Evolutionary conservation across 2,329 filamentous ascomycete genomes (phyloP).

Genomic region (Metarhizium album): DNA sequence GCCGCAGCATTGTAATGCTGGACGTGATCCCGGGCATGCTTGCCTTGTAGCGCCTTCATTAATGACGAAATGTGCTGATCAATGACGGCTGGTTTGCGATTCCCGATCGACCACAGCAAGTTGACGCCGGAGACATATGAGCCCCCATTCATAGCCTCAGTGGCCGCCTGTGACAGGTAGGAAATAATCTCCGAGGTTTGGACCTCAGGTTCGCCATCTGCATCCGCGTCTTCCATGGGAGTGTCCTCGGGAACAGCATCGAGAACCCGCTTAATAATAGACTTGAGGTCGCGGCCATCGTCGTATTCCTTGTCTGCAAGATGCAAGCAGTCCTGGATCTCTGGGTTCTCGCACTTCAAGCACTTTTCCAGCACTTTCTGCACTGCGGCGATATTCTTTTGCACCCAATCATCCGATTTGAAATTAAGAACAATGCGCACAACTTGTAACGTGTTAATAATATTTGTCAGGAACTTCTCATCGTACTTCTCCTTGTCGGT

Average conservation of each 20-base stretch:
- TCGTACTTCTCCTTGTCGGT: conserved; percentile 62
- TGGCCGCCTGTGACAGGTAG: conserved; percentile 75
- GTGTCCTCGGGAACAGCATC: conserved; percentile 74
- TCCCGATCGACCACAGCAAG: conserved; percentile 82
- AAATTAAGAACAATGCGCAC: conserved; percentile 80
- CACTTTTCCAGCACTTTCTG: conserved; percentile 87
- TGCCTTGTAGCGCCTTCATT: conserved; percentile 88
- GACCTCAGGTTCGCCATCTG: conserved; percentile 71
- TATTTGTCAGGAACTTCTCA: conserved; percentile 73
- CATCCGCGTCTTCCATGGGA: conserved; percentile 65
- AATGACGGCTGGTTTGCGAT: conserved; percentile 74
- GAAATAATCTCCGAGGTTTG: conserved; percentile 79
- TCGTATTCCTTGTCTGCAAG: conserved; percentile 58
- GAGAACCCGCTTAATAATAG: conserved; percentile 71
- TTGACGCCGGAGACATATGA: conserved; percentile 87
- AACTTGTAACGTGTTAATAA: conserved; percentile 90
- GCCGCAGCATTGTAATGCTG: conserved; percentile 55
- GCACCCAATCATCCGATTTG: conserved; percentile 84
- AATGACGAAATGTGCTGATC: conserved; percentile 79
- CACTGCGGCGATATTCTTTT: conserved; percentile 62
- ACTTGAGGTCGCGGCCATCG: conserved; percentile 58
- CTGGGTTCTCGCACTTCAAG: conserved; percentile 76
- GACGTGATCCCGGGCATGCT: conserved; percentile 89
- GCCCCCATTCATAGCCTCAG: conserved; percentile 70
- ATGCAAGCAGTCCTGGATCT: conserved; percentile 89